Conservation (phyloP, 2,329 filamentous ascomycete species). For the Verticillium longisporum region DNA sequence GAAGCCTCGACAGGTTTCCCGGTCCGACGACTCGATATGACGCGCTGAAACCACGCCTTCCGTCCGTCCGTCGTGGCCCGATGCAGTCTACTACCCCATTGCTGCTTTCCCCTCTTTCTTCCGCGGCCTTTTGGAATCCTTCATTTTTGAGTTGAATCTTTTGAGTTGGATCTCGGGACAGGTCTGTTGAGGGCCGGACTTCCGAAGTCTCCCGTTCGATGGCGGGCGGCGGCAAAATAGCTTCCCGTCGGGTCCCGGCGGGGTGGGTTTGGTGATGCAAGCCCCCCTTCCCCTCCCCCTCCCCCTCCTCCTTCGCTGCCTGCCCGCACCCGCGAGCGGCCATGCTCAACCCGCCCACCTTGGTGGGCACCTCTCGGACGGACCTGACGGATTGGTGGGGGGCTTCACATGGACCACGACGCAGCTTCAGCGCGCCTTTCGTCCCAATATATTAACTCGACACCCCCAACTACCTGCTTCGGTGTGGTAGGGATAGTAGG, state of each 20-base stretch:
- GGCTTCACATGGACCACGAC: neutral
- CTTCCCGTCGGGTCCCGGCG: neutral
- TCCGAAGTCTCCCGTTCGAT: neutral
- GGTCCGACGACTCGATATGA: neutral
- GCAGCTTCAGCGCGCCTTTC: neutral
- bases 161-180: neutral
- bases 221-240: neutral
- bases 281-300: neutral
- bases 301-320: neutral
- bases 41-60: neutral
- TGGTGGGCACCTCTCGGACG: too few species aligned
- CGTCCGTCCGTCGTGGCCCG: neutral
- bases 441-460: neutral
- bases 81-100: neutral
- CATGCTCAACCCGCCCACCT: neutral
- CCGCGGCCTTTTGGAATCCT: neutral
- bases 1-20: neutral
- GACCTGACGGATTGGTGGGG: neutral
- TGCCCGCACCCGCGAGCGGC: neutral
- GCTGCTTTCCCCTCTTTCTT: neutral
- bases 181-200: neutral
- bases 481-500: neutral
- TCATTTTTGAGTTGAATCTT: neutral
- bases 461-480: neutral
- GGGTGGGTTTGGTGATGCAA: neutral